Base-by-base conservation (phyloP, 169 alveolate species). In the Babesia ovis region DNA sequence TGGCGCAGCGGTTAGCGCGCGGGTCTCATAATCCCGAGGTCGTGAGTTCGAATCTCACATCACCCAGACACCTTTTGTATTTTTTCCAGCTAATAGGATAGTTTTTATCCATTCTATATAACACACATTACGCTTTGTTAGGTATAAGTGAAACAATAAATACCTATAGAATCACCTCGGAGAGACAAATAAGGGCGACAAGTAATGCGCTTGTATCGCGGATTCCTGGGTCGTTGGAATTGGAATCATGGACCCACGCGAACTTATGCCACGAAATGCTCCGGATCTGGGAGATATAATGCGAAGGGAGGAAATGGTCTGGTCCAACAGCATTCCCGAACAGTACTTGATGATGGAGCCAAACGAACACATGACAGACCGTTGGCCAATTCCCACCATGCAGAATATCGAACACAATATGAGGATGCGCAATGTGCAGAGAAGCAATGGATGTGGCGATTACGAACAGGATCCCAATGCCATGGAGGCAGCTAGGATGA, bases 1-100 rank as follows among this genome's bases (percentile, higher is more conserved):
- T 92, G 91, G 96, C 96, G 92, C 96, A 92, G 96, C 86, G 96
- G 96, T 91, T 89, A 92, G 96, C 92, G 96, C 95, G 94, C 94
- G 93, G 94, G 96, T 90, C 95, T 92, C 94, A 90, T 92, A 89
- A 91, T 86, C 96, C 94, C 93, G 94, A 90, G 95, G 96, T 89
- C 96, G 96, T 85, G 96, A 90, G 96, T 91, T 92, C 96, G 94
- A 92, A 85, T 94, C 96, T 90, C 96, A 84, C 96, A 89, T 85
- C 77, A 85, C 91, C 92, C 93, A 89, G 31, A 20, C 22, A 27
- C 67, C 48, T 57, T 34, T 57, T 54, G n/a, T n/a, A n/a, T n/a
- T n/a, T n/a, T n/a, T n/a, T n/a, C n/a, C n/a, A n/a, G n/a, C n/a
- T n/a, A n/a, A n/a, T n/a, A n/a, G n/a, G n/a, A n/a, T n/a, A n/a